Percentiles rank a stretch among this genome's conserved stretches.
Conservation (phyloP, 2,329 filamentous ascomycete genomes). For the Phialocephala subalpina region DNA sequence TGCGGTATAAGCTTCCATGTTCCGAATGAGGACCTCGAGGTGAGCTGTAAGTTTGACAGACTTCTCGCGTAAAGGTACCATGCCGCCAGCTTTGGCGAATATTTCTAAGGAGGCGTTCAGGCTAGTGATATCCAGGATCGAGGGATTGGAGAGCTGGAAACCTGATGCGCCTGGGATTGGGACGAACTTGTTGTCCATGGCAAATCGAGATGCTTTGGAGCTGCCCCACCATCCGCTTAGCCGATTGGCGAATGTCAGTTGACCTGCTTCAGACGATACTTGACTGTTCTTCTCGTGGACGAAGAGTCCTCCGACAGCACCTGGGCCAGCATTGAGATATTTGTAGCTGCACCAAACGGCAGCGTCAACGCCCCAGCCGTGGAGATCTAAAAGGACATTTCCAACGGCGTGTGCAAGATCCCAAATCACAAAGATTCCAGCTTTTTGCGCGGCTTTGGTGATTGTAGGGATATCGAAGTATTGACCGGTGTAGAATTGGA, state of each 20-base stretch:
- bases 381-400: conserved; percentile 75
- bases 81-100: conserved; percentile 70
- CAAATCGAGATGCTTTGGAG: conserved; percentile 72
- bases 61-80: conserved; percentile 68
- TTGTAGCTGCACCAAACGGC: conserved; percentile 87
- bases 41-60: conserved; percentile 73
- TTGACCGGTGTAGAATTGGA: conserved; percentile 85
- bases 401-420: conserved; percentile 82
- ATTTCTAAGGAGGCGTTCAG: conserved; percentile 74
- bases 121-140: conserved; percentile 75
- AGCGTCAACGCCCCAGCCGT: conserved; percentile 81
- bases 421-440: conserved; percentile 77
- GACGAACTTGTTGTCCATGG: conserved; percentile 78
- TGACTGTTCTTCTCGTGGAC: conserved; percentile 64
- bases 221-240: conserved; percentile 86
- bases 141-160: conserved; percentile 81
- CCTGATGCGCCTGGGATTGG: conserved; percentile 78
- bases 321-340: conserved; percentile 81
- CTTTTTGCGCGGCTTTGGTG: conserved; percentile 72
- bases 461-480: conserved; percentile 78
- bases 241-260: conserved; percentile 56
- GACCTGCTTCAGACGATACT: conserved; percentile 34
- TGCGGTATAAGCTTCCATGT: conserved; percentile 42
- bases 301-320: conserved; percentile 77
- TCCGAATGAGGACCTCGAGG: conserved; percentile 66